A percentile compares a stretch with the other conserved stretches of the same genome.
Conservation (phyloP, 768 basidiomycete species). For the Xanthoconium stramineum region DNA sequence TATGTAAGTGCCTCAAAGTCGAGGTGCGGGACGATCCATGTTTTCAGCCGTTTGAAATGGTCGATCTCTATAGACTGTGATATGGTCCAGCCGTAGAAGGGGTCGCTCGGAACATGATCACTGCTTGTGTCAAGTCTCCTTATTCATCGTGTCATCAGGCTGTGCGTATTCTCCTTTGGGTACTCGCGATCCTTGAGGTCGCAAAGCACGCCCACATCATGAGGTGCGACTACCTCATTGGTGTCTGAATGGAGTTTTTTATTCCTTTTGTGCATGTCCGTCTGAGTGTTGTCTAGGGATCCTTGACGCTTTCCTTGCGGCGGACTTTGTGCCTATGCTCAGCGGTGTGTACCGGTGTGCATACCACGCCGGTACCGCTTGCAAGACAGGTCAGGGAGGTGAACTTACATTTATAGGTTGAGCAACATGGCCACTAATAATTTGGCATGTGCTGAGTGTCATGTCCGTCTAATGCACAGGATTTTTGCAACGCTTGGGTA, state of each 20-base stretch:
- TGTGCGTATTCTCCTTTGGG: conserved; percentile 26
- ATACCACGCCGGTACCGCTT: conserved; percentile 22
- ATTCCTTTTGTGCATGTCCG: neutral
- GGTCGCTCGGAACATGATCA: conserved; percentile 6
- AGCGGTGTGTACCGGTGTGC: conserved; percentile 1
- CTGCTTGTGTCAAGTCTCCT: neutral
- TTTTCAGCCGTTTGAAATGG: conserved; percentile 17
- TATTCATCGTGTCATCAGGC: conserved; percentile 17
- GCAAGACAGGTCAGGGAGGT: conserved; percentile 17
- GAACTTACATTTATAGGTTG: conserved; percentile 15
- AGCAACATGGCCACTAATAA: conserved; percentile 7
- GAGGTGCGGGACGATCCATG: conserved; percentile 5
- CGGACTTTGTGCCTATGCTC: neutral
- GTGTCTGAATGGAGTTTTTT: neutral
- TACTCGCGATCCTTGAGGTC: conserved; percentile 9
- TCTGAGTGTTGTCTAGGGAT: neutral
- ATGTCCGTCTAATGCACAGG: conserved; percentile 26
- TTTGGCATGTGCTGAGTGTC: conserved; percentile 19
- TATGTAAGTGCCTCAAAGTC: neutral
- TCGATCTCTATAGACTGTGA: conserved; percentile 12
- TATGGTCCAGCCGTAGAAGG: conserved; percentile 3
- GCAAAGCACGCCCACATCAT: conserved; percentile 14
- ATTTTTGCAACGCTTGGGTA: conserved; percentile 2
- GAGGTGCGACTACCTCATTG: conserved; percentile 17
- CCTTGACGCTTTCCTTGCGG: neutral